Conservation (phyloP, 2,329 filamentous ascomycete species). For the Volutella citrinella region DNA sequence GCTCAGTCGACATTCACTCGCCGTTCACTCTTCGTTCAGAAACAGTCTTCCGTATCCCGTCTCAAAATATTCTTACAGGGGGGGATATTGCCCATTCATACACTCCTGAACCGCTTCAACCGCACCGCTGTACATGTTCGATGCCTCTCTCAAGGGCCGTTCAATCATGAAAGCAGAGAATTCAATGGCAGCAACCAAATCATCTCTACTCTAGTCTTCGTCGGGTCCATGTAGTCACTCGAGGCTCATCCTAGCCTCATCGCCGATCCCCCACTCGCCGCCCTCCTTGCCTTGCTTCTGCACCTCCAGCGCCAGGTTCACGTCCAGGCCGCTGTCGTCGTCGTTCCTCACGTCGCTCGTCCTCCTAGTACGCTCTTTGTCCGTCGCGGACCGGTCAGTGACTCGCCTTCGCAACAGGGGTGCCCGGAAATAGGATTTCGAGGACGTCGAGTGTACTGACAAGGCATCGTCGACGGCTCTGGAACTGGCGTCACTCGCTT, state of each 20-base stretch:
- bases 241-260: conserved; percentile 80
- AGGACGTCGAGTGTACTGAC: conserved; percentile 48
- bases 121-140: too few species aligned
- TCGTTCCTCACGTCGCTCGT: conserved; percentile 42
- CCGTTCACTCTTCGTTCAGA: too few species aligned
- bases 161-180: too few species aligned
- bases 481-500: conserved; percentile 23
- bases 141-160: too few species aligned
- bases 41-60: too few species aligned
- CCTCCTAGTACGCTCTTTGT: conserved; percentile 37
- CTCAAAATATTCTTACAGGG: too few species aligned
- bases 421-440: conserved; percentile 42
- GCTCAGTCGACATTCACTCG: too few species aligned
- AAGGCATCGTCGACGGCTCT: conserved; percentile 39
- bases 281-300: conserved; percentile 53
- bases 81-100: too few species aligned
- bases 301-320: conserved; percentile 49
- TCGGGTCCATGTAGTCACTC: too few species aligned
- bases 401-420: conserved; percentile 38
- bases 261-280: conserved; percentile 73
- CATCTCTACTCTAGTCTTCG: too few species aligned
- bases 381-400: conserved; percentile 33
- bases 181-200: too few species aligned
- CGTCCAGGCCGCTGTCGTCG: conserved; percentile 40
- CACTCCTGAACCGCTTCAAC: too few species aligned